These are phyloP conservation scores for Penicillium sp. DNA, from an alignment of 2,329 filamentous ascomycete genomes.

Conservation along the genomic window DNA sequence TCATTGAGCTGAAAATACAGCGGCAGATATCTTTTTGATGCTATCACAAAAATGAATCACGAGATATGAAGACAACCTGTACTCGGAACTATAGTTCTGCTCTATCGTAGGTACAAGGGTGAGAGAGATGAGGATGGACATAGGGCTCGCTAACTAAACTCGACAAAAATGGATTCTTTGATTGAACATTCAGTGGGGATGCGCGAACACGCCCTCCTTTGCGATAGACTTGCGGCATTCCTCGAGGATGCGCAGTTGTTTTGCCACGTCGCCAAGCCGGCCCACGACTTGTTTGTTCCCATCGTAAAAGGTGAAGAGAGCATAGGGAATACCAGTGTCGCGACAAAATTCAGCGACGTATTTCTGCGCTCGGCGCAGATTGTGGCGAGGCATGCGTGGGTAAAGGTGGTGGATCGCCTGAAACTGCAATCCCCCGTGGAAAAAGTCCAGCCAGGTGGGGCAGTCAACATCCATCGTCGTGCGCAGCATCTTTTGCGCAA, in stretches of 20 bases:
- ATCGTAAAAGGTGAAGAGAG: conserved; percentile 76
- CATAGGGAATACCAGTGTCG: conserved; percentile 78
- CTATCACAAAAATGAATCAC: no score
- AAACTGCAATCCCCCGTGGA: conserved; percentile 85
- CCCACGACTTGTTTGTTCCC: conserved; percentile 77
- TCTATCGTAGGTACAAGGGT: no score
- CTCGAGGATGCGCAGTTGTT: conserved; percentile 69
- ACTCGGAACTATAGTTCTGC: no score
- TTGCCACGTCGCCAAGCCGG: conserved; percentile 68
- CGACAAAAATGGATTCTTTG: no score
- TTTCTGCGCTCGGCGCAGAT: conserved; percentile 67
- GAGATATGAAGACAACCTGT: no score
- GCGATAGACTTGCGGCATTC: conserved; percentile 59
- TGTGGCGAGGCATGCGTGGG: conserved; percentile 77
- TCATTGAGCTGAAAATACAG: no score
- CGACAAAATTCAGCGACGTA: conserved; percentile 75
- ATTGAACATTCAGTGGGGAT: conserved; percentile 19
- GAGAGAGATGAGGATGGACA: no score
- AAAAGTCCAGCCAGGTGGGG: conserved; percentile 78
- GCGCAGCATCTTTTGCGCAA: conserved; percentile 82
- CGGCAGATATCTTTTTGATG: no score
- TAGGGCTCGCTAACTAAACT: no score
- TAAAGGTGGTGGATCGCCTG: conserved; percentile 84
- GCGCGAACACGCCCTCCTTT: conserved; percentile 27
- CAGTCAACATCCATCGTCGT: conserved; percentile 94